Evolutionary conservation across 768 basidiomycete genomes (phyloP).

Genomic region (Dendrothele bispora): DNA sequence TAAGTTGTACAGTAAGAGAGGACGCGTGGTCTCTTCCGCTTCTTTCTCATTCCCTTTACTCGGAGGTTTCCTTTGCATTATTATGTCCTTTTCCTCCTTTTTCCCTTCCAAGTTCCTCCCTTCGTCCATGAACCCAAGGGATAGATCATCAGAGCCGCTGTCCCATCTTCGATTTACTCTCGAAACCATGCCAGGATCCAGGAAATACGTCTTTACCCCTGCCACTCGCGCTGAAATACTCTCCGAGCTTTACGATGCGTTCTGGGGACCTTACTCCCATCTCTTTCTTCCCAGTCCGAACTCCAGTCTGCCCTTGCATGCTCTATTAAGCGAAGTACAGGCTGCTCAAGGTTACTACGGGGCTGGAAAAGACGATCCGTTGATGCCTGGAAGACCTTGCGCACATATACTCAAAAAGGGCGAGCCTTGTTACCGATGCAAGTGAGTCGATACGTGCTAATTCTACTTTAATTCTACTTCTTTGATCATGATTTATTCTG

Average conservation of each 20-base stretch:
- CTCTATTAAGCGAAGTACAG: conserved; percentile 73
- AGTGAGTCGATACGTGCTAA: conserved; percentile 48
- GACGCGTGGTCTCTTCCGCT: too few relatives aligned
- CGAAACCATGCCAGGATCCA: conserved; percentile 78
- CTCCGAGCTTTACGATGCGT: conserved; percentile 77
- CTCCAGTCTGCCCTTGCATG: conserved; percentile 59
- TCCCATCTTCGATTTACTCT: conserved; percentile 74
- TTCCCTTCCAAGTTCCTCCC: conserved; percentile 51
- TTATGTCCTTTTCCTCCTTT: conserved; percentile 32
- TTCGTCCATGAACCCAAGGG: conserved; percentile 53
- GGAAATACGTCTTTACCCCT: conserved; percentile 76
- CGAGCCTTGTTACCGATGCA: conserved; percentile 92
- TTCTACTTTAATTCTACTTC: conserved; percentile 4
- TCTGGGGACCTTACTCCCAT: conserved; percentile 76
- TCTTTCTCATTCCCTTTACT: too few relatives aligned
- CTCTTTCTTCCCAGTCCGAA: conserved; percentile 71
- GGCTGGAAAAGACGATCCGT: conserved; percentile 57
- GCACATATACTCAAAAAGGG: conserved; percentile 88
- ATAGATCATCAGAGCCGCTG: conserved; percentile 60
- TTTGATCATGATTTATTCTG: background rate
- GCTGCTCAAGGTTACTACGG: conserved; percentile 53
- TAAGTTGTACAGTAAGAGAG: too few relatives aligned
- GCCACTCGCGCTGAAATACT: conserved; percentile 78
- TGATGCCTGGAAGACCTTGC: conserved; percentile 73
- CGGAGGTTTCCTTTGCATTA: background rate